Conservation (phyloP, 306 rosid genomes). For the Delonix regia region DNA sequence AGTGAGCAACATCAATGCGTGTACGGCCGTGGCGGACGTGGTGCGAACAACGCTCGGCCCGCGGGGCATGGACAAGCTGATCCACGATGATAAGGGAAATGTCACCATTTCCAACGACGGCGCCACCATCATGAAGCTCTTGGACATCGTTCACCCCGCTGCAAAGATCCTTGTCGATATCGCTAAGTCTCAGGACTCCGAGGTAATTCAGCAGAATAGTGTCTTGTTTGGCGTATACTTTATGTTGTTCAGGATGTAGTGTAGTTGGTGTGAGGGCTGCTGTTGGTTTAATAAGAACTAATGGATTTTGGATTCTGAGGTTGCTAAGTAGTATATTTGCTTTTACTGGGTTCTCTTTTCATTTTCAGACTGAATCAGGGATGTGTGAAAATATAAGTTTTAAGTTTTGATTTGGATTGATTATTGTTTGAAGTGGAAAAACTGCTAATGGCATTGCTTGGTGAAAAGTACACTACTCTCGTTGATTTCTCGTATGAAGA, state of each 20-base stretch:
- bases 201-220: conserved; percentile 48
- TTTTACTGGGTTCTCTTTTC: neutral
- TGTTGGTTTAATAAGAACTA: neutral
- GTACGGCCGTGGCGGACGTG: conserved; percentile 92
- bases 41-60: conserved; percentile 93
- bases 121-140: conserved; percentile 97
- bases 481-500: neutral
- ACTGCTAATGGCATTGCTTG: neutral
- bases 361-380: neutral
- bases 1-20: conserved; percentile 95
- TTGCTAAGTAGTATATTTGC: neutral
- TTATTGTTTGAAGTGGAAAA: neutral
- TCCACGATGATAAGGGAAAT: conserved; percentile 84
- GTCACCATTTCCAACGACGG: conserved; percentile 98
- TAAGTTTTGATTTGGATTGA: neutral
- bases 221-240: neutral
- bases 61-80: conserved; percentile 98
- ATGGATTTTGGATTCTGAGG: neutral
- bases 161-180: conserved; percentile 95
- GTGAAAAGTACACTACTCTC: neutral
- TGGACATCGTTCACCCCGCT: conserved; percentile 95
- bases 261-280: neutral
- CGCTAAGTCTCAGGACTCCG: conserved; percentile 96
- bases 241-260: neutral
- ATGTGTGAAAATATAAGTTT: neutral